Base-by-base conservation (phyloP, 164 flowering plant species). In the Umbellularia californica region DNA sequence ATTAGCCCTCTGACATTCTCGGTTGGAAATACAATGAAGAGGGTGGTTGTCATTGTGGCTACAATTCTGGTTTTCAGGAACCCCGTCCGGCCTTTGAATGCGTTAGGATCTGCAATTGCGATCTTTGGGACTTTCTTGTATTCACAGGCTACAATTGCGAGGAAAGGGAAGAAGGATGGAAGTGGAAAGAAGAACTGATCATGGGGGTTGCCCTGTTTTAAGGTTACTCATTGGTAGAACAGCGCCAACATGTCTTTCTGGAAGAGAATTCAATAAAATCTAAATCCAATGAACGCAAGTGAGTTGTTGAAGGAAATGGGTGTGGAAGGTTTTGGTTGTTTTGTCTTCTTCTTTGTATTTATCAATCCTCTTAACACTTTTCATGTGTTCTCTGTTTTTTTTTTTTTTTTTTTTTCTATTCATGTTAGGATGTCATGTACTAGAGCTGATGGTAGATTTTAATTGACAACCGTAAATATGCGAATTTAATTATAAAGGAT, bases 1-100 rank as follows among this genome's bases (percentile, higher is more conserved):
- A 92, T 94, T 70, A 92, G 96, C 76, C 98, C 98, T 1, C 78
- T 94, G 62, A 91, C 96, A 2, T 94, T 94, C 77, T 92, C 92
- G 1, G 92, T 92, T 20, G 97, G 98, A 5, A 94, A 94, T 71
- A 94, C 98, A 15, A 94, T 92, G 98, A 94, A 94, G 88, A 84
- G 98, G 75, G 92, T 94, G 60, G 96, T 90, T 78, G 97, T 94
- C 50, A 94, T 94, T 68, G 77, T 92, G 14, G 84, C 97, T 1
- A 82, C 90, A 50, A 81, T 94, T 28, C 63, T 94, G 82, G 95
- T 92, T 25, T 94, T 94, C 78, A 86, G 92, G 78, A 94, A 91
- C 79, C 98, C 97, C 0, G 91, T 94, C 63, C 78, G 84, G 82
- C 97, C 96, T 71, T 77, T 91, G 79, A 94, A 92, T 82, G 98